Evolutionary conservation across 306 rosid species (phyloP).

Genomic region (Prunus salicina): DNA sequence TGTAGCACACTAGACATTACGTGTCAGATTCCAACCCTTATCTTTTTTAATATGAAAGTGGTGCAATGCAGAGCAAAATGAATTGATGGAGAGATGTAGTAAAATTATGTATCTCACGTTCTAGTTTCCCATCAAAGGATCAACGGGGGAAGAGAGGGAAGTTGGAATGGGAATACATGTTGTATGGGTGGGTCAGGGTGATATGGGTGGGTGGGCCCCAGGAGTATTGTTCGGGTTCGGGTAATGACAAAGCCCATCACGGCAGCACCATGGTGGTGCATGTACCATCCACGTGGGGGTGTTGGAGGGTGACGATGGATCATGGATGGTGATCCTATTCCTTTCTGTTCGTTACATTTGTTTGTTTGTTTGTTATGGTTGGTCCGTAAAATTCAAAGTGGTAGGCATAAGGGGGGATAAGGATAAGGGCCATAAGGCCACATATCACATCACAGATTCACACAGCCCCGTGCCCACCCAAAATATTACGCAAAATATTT

Average conservation of each 20-base stretch:
- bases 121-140: background rate
- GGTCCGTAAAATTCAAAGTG: no score
- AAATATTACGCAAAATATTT: no score
- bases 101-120: no score
- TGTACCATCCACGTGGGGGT: constrained; percentile 23
- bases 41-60: no score
- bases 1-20: background rate
- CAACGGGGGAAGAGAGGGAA: background rate
- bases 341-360: background rate
- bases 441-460: no score
- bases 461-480: no score
- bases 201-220: background rate
- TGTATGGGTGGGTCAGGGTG: background rate
- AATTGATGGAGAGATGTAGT: no score
- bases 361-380: background rate
- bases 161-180: background rate
- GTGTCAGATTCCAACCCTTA: constrained; percentile 6
- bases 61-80: no score
- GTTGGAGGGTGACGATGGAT: constrained; percentile 7
- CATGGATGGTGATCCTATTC: background rate
- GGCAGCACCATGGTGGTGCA: constrained; percentile 12
- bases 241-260: background rate
- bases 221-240: background rate
- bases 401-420: no score
- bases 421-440: no score